phyloP scores from a whole-genome alignment of 257 asterid genomes.

The Solanum gandarillasii region DNA sequence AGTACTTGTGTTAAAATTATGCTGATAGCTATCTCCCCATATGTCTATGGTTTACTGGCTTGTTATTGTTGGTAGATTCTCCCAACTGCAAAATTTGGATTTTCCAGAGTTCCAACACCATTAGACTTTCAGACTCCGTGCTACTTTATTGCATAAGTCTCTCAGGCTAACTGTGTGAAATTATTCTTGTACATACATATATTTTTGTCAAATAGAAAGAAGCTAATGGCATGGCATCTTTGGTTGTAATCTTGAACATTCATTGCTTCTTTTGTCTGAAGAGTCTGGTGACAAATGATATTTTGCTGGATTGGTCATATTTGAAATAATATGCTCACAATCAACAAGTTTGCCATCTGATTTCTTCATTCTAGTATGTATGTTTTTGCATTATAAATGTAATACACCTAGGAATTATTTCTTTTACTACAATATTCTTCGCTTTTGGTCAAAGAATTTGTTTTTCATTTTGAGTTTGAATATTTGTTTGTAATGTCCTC shows the following conservation, averaged over 20 bases:
- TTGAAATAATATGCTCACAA: not conserved
- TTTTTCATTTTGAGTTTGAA: not conserved
- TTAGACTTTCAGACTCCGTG: not conserved
- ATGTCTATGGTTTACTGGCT: not conserved
- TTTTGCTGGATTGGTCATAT: not conserved
- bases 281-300: not conserved
- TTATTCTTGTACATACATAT: not conserved
- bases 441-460: not conserved
- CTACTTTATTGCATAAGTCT: not conserved
- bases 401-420: not conserved
- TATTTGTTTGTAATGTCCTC: not conserved
- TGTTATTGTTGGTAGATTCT: not conserved
- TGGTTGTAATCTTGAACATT: not conserved
- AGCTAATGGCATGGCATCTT: not conserved
- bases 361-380: not conserved
- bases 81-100: not conserved
- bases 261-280: not conserved
- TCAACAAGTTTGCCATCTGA: not conserved
- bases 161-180: not conserved
- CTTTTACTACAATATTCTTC: not conserved
- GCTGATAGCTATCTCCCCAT: not conserved
- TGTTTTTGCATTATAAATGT: not conserved
- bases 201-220: not conserved
- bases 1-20: not conserved
- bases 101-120: not conserved